Evolutionary conservation across 768 basidiomycete species (phyloP), one percentile per base, ranked within the genome.

Genomic region (Agrocybe praecox): DNA sequence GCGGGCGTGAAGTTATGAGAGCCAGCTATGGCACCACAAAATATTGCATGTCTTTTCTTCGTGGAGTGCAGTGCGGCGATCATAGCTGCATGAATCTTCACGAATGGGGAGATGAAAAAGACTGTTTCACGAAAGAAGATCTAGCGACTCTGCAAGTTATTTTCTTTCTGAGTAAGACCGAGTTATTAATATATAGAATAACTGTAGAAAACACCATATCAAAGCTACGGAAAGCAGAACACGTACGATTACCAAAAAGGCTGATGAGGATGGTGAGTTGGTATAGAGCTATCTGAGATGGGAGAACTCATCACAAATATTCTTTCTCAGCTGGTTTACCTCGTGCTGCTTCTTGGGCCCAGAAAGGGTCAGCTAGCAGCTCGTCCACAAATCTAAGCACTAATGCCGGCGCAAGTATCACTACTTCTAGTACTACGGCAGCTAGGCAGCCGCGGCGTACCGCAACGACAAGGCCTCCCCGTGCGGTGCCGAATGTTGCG

Each of bases 51-150:
- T 80, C 88, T 3, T 98, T 97, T 70, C 82, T 99, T 58, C 90
- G 96, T 42, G 87, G 92, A 18, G 81, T 84, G 33, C 80, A 81
- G 57, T 99, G 97, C 72, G 82, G 87, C 56, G 94, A 94, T 65
- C 89, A 91, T 64, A 87, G 84, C 61, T 99, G 97, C 73, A 89
- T 96, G 87, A 91, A 92, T 69, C 76, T 96, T 44, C 97, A 99
- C 69, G 97, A 98, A 70, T 97, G 94, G 93, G 97, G 96, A 32
- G 97, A 98, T 59, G 96, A 98, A 73, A 91, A 94, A 54, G 97
- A 99, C 71, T 96, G 93, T 66, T 96, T 97, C 69, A 95, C 96
- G 1, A 96, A 96, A 74, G 95, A 98, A 70, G 96, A 98, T 72
- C 77, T 96, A 56, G 90, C 94, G 22, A 96, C 95, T 0, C 74